Conservation (phyloP, 192 early-diverging fungal species). For the Coemansia sp. region DNA sequence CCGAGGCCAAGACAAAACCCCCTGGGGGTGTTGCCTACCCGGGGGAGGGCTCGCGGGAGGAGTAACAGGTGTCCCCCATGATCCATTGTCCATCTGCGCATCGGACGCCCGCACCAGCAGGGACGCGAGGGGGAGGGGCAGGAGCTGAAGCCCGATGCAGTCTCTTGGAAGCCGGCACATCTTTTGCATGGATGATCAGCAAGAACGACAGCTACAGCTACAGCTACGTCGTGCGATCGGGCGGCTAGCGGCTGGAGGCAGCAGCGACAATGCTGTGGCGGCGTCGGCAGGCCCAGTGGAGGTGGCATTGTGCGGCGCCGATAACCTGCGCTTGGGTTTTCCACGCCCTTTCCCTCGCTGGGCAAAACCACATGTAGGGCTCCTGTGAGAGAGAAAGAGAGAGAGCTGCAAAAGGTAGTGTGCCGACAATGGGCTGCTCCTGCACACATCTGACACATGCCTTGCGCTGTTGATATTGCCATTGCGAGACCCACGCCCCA, state of each 20-base stretch:
- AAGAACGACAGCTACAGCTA: background rate
- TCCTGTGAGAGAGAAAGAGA: too few species aligned
- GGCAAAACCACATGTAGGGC: too few species aligned
- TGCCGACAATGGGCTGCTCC: background rate
- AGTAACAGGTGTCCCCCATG: conserved; percentile 12
- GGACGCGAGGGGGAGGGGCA: background rate
- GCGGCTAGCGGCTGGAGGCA: background rate
- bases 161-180: background rate
- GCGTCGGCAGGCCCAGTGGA: background rate
- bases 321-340: background rate
- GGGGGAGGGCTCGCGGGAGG: background rate
- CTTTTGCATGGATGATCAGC: background rate
- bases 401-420: too few species aligned
- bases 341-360: background rate
- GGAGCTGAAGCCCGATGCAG: conserved; percentile 2
- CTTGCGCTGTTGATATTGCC: background rate
- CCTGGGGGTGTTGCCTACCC: background rate
- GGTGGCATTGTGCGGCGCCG: background rate
- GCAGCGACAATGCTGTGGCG: conserved; percentile 5
- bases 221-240: background rate
- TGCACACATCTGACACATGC: background rate
- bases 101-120: conserved; percentile 1
- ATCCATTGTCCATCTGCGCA: conserved; percentile 18
- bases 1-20: conserved; percentile 22
- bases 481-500: background rate